Conservation (phyloP, 352 stramenopile genomes). For the Phytopythium montanum region DNA sequence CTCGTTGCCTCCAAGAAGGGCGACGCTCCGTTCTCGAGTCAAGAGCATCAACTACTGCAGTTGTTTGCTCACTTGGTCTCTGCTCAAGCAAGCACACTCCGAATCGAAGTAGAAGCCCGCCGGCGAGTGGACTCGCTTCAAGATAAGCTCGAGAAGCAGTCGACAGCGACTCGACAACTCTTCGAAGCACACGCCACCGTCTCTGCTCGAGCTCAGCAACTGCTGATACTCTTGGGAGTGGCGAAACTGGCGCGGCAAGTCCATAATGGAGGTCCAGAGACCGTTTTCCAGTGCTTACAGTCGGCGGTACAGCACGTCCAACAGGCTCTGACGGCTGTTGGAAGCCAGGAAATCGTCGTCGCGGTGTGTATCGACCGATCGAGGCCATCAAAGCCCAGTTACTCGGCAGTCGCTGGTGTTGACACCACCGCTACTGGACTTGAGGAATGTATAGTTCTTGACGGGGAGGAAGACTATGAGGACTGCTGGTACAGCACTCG, state of each 20-base stretch:
- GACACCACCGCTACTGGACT: neutral
- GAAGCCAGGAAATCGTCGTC: neutral
- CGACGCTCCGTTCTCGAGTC: neutral
- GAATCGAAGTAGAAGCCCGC: neutral
- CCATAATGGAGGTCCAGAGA: neutral
- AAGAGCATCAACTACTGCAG: slow-evolving; percentile 2
- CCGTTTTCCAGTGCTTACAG: neutral
- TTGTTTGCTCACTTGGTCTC: neutral
- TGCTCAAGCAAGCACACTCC: neutral
- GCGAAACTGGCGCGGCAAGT: neutral
- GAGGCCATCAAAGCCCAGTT: neutral
- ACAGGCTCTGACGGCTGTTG: neutral
- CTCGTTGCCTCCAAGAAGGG: slow-evolving; percentile 1
- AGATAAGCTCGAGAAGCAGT: neutral
- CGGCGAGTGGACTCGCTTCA: neutral
- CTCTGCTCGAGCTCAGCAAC: neutral
- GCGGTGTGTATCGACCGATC: neutral
- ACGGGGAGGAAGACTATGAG: neutral
- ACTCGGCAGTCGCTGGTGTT: no score
- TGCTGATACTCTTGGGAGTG: neutral
- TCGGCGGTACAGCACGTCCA: neutral
- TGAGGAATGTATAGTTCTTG: neutral
- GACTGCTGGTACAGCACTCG: neutral
- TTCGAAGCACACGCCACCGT: neutral
- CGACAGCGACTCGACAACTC: neutral